A percentile compares a stretch with the other conserved stretches of the same genome.
These are phyloP conservation scores for Chaetoceros tenuissimus DNA, from an alignment of 108 stramenopile genomes.

Conservation along the genomic window DNA sequence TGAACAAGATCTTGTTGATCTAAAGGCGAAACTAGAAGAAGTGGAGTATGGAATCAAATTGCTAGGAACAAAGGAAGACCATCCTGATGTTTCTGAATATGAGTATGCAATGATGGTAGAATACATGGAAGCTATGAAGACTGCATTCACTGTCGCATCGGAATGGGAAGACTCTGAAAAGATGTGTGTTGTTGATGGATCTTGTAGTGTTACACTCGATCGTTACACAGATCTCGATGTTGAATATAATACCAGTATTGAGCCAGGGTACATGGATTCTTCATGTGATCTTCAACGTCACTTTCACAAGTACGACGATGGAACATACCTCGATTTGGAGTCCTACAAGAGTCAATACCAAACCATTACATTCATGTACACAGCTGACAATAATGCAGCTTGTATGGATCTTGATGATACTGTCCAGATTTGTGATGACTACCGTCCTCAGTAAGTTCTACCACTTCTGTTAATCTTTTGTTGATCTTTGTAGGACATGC, in stretches of 20 bases:
- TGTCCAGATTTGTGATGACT: conserved; percentile 61
- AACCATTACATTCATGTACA: conserved; percentile 13
- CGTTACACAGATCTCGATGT: too few species aligned
- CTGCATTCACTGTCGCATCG: background rate
- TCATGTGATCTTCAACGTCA: too few species aligned
- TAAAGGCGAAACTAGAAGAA: background rate
- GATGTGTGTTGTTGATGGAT: too few species aligned
- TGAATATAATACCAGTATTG: too few species aligned
- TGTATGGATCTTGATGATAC: conserved; percentile 64
- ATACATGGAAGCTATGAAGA: background rate
- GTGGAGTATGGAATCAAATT: background rate
- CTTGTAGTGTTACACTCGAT: too few species aligned
- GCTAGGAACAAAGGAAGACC: background rate
- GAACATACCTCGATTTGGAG: too few species aligned
- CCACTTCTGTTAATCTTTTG: too few species aligned
- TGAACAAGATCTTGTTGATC: background rate
- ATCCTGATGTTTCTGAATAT: background rate
- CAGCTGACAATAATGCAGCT: conserved; percentile 31
- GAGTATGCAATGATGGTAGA: background rate
- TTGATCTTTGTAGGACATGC: too few species aligned
- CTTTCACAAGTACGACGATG: too few species aligned
- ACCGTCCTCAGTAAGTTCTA: conserved; percentile 84
- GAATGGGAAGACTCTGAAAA: conserved; percentile 3
- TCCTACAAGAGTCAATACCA: conserved; percentile 29
- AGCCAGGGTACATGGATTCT: too few species aligned